phyloP scores from a whole-genome alignment of 495 filamentous ascomycete species.

The Chaetomium tenue region DNA sequence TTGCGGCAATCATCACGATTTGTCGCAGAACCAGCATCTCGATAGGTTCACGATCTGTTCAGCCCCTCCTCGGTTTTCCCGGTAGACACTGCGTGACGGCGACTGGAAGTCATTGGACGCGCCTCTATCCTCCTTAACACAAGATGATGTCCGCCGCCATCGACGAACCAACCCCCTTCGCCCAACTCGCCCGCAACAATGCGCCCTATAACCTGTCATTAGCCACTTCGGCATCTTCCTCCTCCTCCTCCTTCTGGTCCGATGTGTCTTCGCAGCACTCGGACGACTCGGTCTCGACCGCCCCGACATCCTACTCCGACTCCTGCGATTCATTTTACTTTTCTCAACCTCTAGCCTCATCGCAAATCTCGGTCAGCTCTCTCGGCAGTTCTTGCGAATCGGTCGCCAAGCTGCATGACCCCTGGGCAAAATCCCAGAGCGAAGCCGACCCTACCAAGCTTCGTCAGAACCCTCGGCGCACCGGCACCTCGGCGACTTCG shows the following conservation, averaged over 20 bases:
- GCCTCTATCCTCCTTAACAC: constrained; percentile 36
- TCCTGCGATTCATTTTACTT: constrained; percentile 44
- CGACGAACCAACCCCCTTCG: constrained; percentile 47
- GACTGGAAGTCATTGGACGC: constrained; percentile 51
- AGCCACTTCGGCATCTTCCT: constrained; percentile 70
- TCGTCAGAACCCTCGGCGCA: constrained; percentile 81
- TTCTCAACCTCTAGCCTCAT: constrained; percentile 30
- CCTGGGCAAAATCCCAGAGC: constrained; percentile 35
- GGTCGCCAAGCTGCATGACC: constrained; percentile 27
- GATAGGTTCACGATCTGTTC: constrained; percentile 45
- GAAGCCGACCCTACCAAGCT: constrained; percentile 59
- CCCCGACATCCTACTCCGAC: constrained; percentile 42
- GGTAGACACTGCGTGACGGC: constrained; percentile 54
- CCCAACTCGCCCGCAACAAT: constrained; percentile 42
- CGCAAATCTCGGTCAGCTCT: constrained; percentile 37
- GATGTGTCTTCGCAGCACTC: constrained; percentile 60
- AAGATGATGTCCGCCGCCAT: constrained; percentile 55
- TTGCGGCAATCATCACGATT: constrained; percentile 33
- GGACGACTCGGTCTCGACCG: constrained; percentile 42
- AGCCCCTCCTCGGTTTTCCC: constrained; percentile 42
- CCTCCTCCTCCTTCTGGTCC: constrained; percentile 80
- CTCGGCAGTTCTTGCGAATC: constrained; percentile 33
- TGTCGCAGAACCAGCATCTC: constrained; percentile 40
- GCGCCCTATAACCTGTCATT: constrained; percentile 65
- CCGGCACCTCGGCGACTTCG: constrained; percentile 51